A percentile compares a stretch with the other conserved stretches of the same genome.
Evolutionary conservation across 495 filamentous ascomycete species (phyloP).

Genomic region (Podospora comata): DNA sequence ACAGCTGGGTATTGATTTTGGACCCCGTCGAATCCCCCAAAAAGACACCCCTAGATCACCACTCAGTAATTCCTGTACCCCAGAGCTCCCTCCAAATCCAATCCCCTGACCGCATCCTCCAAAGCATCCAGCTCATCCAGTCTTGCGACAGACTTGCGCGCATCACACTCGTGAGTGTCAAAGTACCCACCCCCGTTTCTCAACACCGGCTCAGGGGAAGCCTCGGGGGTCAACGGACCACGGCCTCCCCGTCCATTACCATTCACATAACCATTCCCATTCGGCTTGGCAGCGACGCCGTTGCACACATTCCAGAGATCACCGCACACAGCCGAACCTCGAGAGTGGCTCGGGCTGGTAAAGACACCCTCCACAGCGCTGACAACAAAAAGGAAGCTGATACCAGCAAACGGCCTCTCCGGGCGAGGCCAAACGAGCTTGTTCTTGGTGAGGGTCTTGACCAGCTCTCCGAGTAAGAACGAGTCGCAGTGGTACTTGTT

Average conservation of each 20-base stretch:
- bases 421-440: conserved; percentile 26
- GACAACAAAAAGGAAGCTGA: conserved; percentile 23
- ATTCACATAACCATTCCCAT: conserved; percentile 11
- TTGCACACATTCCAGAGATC: conserved; percentile 9
- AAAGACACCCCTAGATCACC: too few relatives aligned
- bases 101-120: conserved; percentile 21
- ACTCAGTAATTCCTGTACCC: conserved; percentile 22
- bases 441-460: conserved; percentile 26
- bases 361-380: conserved; percentile 14
- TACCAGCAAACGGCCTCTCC: conserved; percentile 20
- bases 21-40: too few relatives aligned
- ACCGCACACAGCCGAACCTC: background rate
- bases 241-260: conserved; percentile 8
- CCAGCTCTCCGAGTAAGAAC: conserved; percentile 30
- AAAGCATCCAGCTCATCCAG: conserved; percentile 22
- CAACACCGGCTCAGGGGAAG: conserved; percentile 26
- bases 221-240: conserved; percentile 24
- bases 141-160: conserved; percentile 17
- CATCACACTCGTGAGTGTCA: conserved; percentile 23
- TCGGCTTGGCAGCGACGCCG: background rate
- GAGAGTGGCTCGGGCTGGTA: conserved; percentile 6
- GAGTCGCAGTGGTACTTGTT: conserved; percentile 26
- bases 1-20: background rate
- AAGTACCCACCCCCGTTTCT: conserved; percentile 4
- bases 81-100: conserved; percentile 27